Base-by-base conservation (phyloP, 2,329 filamentous ascomycete genomes). In the Graphiopsis chlorocephala region DNA sequence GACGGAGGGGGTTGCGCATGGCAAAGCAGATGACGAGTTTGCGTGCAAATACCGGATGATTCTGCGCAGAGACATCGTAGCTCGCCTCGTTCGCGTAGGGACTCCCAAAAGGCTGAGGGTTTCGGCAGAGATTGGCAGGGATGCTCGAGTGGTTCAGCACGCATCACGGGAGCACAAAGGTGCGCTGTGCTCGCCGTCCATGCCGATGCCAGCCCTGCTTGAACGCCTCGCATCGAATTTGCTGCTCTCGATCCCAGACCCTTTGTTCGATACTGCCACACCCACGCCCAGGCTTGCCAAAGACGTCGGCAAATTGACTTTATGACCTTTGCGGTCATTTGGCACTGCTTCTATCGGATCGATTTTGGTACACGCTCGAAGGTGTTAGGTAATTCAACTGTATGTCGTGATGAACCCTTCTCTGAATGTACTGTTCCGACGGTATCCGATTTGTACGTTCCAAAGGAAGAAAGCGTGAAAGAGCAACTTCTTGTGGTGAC, bases 101-200 rank as follows among this genome's bases (percentile, higher is more conserved):
- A n/a, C n/a, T n/a, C n/a, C n/a, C n/a, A n/a, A n/a, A n/a, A n/a
- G n/a, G n/a, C n/a, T n/a, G 20, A n/a, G 55, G 23, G 35, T 29
- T 58, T 31, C 53, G 23, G 55, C 33, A 42, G 55, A 58, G 55
- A 58, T 45, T 58, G 45, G 35, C 33, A 35, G 25, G 55, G 55
- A n/a, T 31, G 53, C 31, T 35, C 20, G 52, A 29, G 17, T 42
- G 38, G 38, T 45, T 20, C n/a, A 10, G n/a, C n/a, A 20, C 2
- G 38, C 38, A 45, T 45, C 38, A 45, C 38, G 38, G 23, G 47
- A 28, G 25, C 23, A 52, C 23, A 52, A 25, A n/a, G 3, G 23
- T 15, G 12, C 17, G 47, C 14, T 56, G 48, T 29, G 48, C 15
- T 28, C 52, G 52, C 20, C 20, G 52, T 52, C 23, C 28, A 55